Evolutionary conservation across 257 asterid genomes (phyloP).

Genomic region (Nicotiana knightiana): DNA sequence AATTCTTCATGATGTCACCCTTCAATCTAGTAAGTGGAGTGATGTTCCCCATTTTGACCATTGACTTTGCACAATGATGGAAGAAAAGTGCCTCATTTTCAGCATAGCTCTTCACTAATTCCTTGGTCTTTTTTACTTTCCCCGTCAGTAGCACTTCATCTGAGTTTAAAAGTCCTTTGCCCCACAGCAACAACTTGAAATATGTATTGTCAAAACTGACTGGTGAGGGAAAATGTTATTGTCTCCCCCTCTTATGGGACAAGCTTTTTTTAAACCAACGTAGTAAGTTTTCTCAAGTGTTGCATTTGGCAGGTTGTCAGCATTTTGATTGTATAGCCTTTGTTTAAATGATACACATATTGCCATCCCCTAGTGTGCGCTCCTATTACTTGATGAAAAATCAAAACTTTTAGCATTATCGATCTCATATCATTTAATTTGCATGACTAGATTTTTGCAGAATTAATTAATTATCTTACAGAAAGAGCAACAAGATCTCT

Average conservation of each 20-base stretch:
- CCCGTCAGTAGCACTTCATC: constrained; percentile 61
- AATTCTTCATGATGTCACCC: constrained; percentile 62
- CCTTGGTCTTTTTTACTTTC: constrained; percentile 27
- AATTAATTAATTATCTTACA: constrained; percentile 14
- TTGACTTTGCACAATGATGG: constrained; percentile 56
- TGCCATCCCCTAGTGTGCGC: constrained; percentile 74
- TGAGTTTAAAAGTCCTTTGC: constrained; percentile 65
- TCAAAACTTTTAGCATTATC: too few relatives aligned
- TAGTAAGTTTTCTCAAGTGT: constrained; percentile 46
- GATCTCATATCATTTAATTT: too few relatives aligned
- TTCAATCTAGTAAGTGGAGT: constrained; percentile 46
- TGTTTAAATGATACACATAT: constrained; percentile 63
- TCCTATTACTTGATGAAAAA: constrained; percentile 24
- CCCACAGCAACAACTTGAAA: constrained; percentile 49
- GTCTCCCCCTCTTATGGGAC: constrained; percentile 65
- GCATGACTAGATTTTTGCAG: not conserved
- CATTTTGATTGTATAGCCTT: constrained; percentile 66
- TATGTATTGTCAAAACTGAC: constrained; percentile 63
- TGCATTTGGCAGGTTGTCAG: constrained; percentile 46
- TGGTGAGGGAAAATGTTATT: constrained; percentile 59
- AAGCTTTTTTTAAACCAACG: constrained; percentile 35
- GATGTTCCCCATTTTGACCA: constrained; percentile 69
- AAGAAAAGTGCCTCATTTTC: constrained; percentile 47
- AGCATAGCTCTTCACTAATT: constrained; percentile 52
- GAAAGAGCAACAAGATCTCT: constrained; percentile 76